These are phyloP conservation scores for Vanderwaltozyma polyspora DNA, from an alignment of 805 yeast genomes.

Conservation along the genomic window DNA sequence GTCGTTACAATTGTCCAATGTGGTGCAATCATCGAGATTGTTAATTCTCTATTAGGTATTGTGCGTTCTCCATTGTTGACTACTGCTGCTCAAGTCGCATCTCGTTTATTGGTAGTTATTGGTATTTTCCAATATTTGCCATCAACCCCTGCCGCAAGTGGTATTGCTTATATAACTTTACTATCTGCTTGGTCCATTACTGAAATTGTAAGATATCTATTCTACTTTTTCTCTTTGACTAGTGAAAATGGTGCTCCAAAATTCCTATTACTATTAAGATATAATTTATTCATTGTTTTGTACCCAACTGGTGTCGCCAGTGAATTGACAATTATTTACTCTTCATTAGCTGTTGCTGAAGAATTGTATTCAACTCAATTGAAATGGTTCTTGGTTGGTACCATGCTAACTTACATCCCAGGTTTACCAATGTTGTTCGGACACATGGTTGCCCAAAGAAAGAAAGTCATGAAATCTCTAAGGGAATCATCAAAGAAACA, in stretches of 20 bases:
- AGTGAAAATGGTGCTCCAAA: constrained; percentile 39
- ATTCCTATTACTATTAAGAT: constrained; percentile 63
- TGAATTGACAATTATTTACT: constrained; percentile 59
- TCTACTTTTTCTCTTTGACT: constrained; percentile 36
- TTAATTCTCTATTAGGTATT: constrained; percentile 65
- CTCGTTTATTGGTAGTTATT: constrained; percentile 70
- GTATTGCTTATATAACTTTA: constrained; percentile 53
- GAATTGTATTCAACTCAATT: constrained; percentile 37
- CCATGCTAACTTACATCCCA: constrained; percentile 65
- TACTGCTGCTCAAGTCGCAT: constrained; percentile 76
- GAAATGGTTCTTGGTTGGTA: constrained; percentile 42
- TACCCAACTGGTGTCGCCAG: constrained; percentile 91
- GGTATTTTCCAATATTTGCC: constrained; percentile 78
- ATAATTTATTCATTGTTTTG: constrained; percentile 68
- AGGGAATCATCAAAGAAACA: constrained; percentile 3
- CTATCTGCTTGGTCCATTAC: constrained; percentile 85
- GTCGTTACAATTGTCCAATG: constrained; percentile 62
- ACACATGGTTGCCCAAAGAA: constrained; percentile 84
- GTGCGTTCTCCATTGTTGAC: constrained; percentile 81
- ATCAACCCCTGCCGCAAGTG: constrained; percentile 38
- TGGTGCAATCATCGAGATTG: constrained; percentile 68
- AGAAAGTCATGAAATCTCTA: constrained; percentile 50
- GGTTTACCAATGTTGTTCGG: constrained; percentile 76
- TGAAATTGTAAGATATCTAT: constrained; percentile 83
- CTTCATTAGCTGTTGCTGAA: constrained; percentile 63